Evolutionary conservation across 1,284 basidiomycete species (phyloP).

Genomic region (Marasmius oreades): DNA sequence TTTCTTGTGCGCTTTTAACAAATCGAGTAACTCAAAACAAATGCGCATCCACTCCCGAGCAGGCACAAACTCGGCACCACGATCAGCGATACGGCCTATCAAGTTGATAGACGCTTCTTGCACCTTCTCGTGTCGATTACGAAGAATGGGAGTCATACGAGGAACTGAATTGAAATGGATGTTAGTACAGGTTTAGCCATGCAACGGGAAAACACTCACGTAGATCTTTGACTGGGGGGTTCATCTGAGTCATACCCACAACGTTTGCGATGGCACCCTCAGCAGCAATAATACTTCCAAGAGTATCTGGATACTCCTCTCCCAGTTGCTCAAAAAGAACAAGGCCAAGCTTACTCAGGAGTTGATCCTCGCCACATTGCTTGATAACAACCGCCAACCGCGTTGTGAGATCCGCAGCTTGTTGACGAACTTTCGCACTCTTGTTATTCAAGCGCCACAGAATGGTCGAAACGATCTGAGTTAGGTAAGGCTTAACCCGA

Average conservation of each 20-base stretch:
- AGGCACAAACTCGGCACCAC: slow-evolving; percentile 97
- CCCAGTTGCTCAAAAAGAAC: slow-evolving; percentile 98
- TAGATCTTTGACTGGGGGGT: slow-evolving; percentile 98
- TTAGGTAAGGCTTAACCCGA: slow-evolving; percentile 98
- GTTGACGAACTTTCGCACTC: slow-evolving; percentile 97
- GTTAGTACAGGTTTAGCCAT: slow-evolving; percentile 13
- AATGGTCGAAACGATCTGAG: slow-evolving; percentile 99
- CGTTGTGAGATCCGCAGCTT: slow-evolving; percentile 95
- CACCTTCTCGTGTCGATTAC: slow-evolving; percentile 99
- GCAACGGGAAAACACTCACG: slow-evolving; percentile 48
- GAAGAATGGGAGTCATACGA: slow-evolving; percentile 98
- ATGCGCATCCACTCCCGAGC: slow-evolving; percentile 99
- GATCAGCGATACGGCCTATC: slow-evolving; percentile 99
- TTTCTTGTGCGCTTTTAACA: slow-evolving; percentile 99
- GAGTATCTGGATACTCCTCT: slow-evolving; percentile 98
- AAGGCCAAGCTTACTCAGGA: slow-evolving; percentile 94
- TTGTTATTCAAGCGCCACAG: slow-evolving; percentile 99
- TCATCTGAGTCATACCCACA: slow-evolving; percentile 99
- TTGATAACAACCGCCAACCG: slow-evolving; percentile 97
- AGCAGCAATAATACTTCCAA: slow-evolving; percentile 98
- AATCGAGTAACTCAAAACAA: slow-evolving; percentile 96
- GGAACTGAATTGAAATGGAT: slow-evolving; percentile 59
- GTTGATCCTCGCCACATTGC: slow-evolving; percentile 95
- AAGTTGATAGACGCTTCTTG: slow-evolving; percentile 99
- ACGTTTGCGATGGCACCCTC: slow-evolving; percentile 99